Evolutionary conservation across 2,329 filamentous ascomycete species (phyloP), one percentile per base, ranked within the genome.

Genomic region (Lasiodiplodia hormozganensis): DNA sequence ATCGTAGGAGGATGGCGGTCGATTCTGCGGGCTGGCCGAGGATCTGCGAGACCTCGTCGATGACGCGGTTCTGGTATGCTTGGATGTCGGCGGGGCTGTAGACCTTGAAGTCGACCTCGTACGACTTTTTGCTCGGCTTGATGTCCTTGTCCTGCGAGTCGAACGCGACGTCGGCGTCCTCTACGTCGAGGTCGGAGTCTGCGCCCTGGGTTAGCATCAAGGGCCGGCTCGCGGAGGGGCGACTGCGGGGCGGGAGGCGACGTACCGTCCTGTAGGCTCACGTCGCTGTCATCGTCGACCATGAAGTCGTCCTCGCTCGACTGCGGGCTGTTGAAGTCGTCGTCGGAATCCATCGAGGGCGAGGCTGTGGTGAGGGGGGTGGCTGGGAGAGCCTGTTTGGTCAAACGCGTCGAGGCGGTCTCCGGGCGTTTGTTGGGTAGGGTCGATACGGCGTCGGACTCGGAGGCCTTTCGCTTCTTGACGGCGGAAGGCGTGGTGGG

Each of bases 11-110:
- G 65, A 99, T 97, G 28, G 94, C 95, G 0, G 92, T 90, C 71
- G 96, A 92, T 80, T 98, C 96, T 74, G 93, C 92, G 18, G 92
- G 89, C 77, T 97, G 90, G 69, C 94, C 92, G 43, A 99, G 86
- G 71, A 99, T 95, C 84, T 91, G 92, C 71, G 96, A 94, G 70
- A 98, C 94, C 77, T 98, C 94, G 73, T 91, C 86, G 73, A 99
- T 88, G 81, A 97, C 92, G 67, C 90, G 88, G 74, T 94, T 89
- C 79, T 99, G 96, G 76, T 97, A 92, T 40, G 83, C 85, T 76
- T 96, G 90, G 68, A 99, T 96, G 75, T 97, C 93, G 60, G 82
- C 77, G 0, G 96, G 94, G 70, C 89, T 87, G 76, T 91, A 90
- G 38, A 98, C 92, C 73, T 89, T 93, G 84, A 89, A 97, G 47